Percentiles rank a stretch among this genome's conserved stretches.
phyloP scores from a whole-genome alignment of 352 stramenopile species.

The Phytophthora chlamydospora region DNA sequence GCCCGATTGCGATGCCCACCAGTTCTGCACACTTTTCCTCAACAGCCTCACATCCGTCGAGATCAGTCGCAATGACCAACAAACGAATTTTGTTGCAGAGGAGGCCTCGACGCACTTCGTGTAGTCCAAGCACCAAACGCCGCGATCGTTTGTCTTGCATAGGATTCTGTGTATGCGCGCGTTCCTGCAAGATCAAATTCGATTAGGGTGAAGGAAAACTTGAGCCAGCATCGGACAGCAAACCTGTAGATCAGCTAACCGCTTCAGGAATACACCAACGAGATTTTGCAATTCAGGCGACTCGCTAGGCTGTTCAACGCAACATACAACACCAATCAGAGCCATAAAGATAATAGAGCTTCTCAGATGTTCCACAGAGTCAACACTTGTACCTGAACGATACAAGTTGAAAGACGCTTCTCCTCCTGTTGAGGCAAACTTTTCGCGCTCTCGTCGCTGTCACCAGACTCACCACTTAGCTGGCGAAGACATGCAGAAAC shows the following conservation, averaged over 20 bases:
- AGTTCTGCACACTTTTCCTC: slow-evolving; percentile 89
- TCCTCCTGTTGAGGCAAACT: neutral
- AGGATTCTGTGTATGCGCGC: slow-evolving; percentile 65
- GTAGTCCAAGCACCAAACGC: slow-evolving; percentile 91
- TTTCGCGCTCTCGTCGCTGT: neutral
- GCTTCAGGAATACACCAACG: slow-evolving; percentile 31
- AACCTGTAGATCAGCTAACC: slow-evolving; percentile 39
- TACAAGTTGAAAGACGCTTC: slow-evolving; percentile 1
- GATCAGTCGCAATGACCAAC: slow-evolving; percentile 91
- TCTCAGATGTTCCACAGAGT: neutral
- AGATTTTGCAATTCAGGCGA: slow-evolving; percentile 16
- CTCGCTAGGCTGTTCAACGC: slow-evolving; percentile 8
- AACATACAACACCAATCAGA: neutral
- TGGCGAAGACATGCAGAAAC: slow-evolving; percentile 9
- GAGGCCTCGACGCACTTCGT: slow-evolving; percentile 91
- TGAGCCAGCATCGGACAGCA: neutral
- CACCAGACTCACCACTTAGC: neutral
- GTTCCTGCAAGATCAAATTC: slow-evolving; percentile 50
- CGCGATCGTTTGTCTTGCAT: slow-evolving; percentile 68
- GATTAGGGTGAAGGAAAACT: slow-evolving; percentile 1
- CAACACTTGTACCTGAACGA: slow-evolving; percentile 16
- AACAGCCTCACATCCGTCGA: slow-evolving; percentile 81
- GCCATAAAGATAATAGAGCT: too few species aligned
- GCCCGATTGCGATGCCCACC: slow-evolving; percentile 57
- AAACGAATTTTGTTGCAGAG: slow-evolving; percentile 83